Evolutionary conservation across 331 rosid species (phyloP).

Genomic region (Cydonia oblonga): DNA sequence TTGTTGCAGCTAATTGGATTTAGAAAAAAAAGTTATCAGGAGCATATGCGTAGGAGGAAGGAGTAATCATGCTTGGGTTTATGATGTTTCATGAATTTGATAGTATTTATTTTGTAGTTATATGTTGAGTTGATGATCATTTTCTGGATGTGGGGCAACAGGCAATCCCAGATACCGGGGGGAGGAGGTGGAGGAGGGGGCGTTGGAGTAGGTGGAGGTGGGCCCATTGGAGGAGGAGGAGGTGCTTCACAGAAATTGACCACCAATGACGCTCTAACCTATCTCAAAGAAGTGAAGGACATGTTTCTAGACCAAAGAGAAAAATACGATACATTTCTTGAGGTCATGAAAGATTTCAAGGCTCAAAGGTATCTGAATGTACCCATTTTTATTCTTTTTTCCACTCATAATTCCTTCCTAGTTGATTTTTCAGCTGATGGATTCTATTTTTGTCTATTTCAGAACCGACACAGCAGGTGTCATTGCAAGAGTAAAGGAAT

Average conservation of each 20-base stretch:
- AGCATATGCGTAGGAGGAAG: neutral
- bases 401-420: neutral
- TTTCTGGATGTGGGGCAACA: conserved; percentile 38
- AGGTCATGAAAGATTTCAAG: conserved; percentile 93
- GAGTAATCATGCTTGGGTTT: conserved; percentile 5
- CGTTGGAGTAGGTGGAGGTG: conserved; percentile 27
- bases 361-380: conserved; percentile 56
- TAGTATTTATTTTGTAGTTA: neutral
- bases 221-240: conserved; percentile 8
- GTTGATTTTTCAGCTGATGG: conserved; percentile 1
- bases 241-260: conserved; percentile 61
- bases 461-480: conserved; percentile 93
- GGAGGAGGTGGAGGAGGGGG: conserved; percentile 26
- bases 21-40: neutral
- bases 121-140: conserved; percentile 12
- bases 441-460: conserved; percentile 12
- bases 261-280: conserved; percentile 69
- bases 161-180: conserved; percentile 52
- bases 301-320: conserved; percentile 80
- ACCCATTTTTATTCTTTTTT: neutral
- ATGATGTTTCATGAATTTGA: neutral
- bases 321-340: conserved; percentile 73
- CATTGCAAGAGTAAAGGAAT: conserved; percentile 85
- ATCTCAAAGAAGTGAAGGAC: conserved; percentile 83
- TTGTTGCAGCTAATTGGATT: neutral